Evolutionary conservation across 2,329 filamentous ascomycete species (phyloP).

Genomic region (Cyphellophora europaea): DNA sequence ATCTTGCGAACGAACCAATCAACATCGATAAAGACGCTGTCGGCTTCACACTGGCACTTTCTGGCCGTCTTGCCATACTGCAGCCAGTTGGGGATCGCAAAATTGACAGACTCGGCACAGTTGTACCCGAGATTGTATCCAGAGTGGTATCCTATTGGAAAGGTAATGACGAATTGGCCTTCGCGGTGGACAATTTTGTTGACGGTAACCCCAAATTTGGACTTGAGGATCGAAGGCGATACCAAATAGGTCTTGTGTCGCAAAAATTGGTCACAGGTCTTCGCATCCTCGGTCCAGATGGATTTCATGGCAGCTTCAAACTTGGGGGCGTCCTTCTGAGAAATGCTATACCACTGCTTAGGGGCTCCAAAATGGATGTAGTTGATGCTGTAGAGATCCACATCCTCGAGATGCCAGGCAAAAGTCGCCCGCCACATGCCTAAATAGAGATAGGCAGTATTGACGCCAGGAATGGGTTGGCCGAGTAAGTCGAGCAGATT

Average conservation of each 20-base stretch:
- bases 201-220: conserved; percentile 88
- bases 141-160: conserved; percentile 96
- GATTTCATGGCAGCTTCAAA: conserved; percentile 89
- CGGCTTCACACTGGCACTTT: conserved; percentile 91
- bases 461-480: conserved; percentile 92
- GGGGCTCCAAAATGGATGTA: conserved; percentile 98
- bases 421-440: conserved; percentile 99
- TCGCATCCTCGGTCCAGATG: conserved; percentile 80
- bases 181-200: conserved; percentile 94
- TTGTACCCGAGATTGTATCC: conserved; percentile 98
- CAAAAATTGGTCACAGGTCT: conserved; percentile 90
- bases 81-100: conserved; percentile 89
- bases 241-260: conserved; percentile 97
- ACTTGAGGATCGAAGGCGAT: conserved; percentile 76
- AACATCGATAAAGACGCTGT: conserved; percentile 98
- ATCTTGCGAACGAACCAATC: conserved; percentile 91
- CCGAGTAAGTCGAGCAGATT: conserved; percentile 91
- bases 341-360: conserved; percentile 99
- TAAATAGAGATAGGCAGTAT: conserved; percentile 93
- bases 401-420: conserved; percentile 96
- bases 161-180: conserved; percentile 96
- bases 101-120: conserved; percentile 97
- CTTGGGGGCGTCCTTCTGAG: conserved; percentile 81
- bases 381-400: conserved; percentile 99
- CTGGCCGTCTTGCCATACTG: conserved; percentile 93